Conservation (phyloP, 352 stramenopile species). For the Phytophthora sansomeana region DNA sequence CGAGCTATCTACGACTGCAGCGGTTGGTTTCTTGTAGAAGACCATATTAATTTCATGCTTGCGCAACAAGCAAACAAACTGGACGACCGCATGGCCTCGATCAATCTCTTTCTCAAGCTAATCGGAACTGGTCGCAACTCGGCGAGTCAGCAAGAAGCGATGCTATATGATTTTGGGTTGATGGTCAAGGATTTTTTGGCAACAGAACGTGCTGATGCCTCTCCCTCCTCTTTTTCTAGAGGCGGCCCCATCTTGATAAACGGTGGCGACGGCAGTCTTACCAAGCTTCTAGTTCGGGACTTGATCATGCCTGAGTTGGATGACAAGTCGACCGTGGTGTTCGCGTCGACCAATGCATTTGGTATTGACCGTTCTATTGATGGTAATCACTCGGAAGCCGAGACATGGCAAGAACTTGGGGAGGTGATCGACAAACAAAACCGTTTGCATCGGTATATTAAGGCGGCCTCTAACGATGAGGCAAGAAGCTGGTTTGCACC, state of each 20-base stretch:
- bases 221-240: slow-evolving; percentile 23
- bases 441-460: slow-evolving; percentile 66
- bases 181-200: slow-evolving; percentile 86
- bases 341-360: slow-evolving; percentile 74
- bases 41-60: slow-evolving; percentile 91
- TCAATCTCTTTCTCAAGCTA: slow-evolving; percentile 87
- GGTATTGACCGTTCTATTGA: slow-evolving; percentile 80
- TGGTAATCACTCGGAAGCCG: slow-evolving; percentile 58
- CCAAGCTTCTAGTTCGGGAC: slow-evolving; percentile 75
- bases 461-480: slow-evolving; percentile 22
- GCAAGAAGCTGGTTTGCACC: slow-evolving; percentile 61
- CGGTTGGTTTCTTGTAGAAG: slow-evolving; percentile 88
- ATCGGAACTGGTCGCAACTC: slow-evolving; percentile 86
- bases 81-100: slow-evolving; percentile 80
- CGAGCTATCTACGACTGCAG: slow-evolving; percentile 83
- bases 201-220: slow-evolving; percentile 35
- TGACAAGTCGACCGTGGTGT: slow-evolving; percentile 84
- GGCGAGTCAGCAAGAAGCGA: slow-evolving; percentile 81
- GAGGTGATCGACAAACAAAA: slow-evolving; percentile 70
- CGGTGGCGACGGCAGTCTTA: slow-evolving; percentile 41
- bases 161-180: slow-evolving; percentile 85
- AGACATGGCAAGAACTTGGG: slow-evolving; percentile 71
- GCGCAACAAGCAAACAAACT: slow-evolving; percentile 83
- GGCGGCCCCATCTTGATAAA: slow-evolving; percentile 40
- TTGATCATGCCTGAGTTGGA: slow-evolving; percentile 86